Conservation (phyloP, 176 grass and related monocot species). For the Bonia amplexicaulis region DNA sequence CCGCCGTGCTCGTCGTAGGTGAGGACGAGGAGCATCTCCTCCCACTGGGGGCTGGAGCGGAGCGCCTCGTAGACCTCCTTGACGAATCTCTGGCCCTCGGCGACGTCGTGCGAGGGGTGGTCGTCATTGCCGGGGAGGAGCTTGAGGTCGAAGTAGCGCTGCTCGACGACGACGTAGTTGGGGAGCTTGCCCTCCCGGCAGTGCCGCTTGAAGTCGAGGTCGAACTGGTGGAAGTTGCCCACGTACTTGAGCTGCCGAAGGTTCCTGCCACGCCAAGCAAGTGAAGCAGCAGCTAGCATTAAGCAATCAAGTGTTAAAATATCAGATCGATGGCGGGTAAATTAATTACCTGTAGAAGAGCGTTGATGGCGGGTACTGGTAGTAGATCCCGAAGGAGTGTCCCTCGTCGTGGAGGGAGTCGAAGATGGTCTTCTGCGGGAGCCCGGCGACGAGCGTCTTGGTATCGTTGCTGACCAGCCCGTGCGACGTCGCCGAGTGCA, state of each 20-base stretch:
- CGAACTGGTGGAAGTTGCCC: slow-evolving; percentile 56
- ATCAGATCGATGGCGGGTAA: no score
- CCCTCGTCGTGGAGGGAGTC: slow-evolving; percentile 66
- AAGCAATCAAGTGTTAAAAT: no score
- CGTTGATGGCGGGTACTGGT: slow-evolving; percentile 67
- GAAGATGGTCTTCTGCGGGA: slow-evolving; percentile 79
- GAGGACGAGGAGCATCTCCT: slow-evolving; percentile 56
- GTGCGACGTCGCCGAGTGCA: slow-evolving; percentile 78
- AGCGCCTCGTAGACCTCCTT: slow-evolving; percentile 78
- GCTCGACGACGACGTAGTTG: slow-evolving; percentile 85
- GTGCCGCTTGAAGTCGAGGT: slow-evolving; percentile 52
- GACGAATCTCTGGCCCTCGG: slow-evolving; percentile 60
- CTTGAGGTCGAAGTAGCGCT: slow-evolving; percentile 78
- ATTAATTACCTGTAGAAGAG: slow-evolving; percentile 41
- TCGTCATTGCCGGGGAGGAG: slow-evolving; percentile 69
- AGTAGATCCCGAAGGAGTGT: slow-evolving; percentile 70
- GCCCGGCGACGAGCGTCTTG: slow-evolving; percentile 30
- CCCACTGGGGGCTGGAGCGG: slow-evolving; percentile 65
- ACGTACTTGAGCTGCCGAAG: slow-evolving; percentile 58
- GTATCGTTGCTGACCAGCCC: slow-evolving; percentile 66
- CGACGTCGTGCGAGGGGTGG: slow-evolving; percentile 75
- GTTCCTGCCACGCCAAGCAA: slow-evolving; percentile 18
- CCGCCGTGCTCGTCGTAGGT: slow-evolving; percentile 96
- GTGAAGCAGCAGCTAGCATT: no score
- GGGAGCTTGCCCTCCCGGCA: slow-evolving; percentile 77